Evolutionary conservation across 768 basidiomycete species (phyloP), one percentile per base, ranked within the genome.

Genomic region (Tricholoma bakamatsutake): DNA sequence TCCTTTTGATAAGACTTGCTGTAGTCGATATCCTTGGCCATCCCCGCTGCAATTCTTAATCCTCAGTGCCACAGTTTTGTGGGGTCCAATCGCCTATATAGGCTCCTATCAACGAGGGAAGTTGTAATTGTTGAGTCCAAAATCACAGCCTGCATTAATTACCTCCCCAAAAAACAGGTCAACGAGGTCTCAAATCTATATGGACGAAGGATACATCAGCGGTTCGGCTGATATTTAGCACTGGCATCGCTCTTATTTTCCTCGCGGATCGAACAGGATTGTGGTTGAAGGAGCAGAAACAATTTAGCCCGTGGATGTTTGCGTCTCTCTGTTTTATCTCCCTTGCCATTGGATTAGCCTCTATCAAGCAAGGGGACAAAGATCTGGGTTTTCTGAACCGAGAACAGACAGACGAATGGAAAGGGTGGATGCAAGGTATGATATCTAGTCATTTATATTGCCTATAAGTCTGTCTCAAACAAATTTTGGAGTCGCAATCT

Each of bases 361-460:
- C 85, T 1, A 70, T 90, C 59, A 85, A 83, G 65, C 80, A 80
- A 17, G 79, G 78, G 15, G 90, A 91, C 60, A 91, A 87, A 63
- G 92, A 97, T 64, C 71, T 88, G 51, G 93, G 93, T 0, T 91
- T 94, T 70, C 73, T 97, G 62, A 95, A 93, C 64, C 80, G 93
- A 55, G 90, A 94, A 50, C 92, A 96, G 69, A 96, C 93, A 1
- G 92, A 97, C 61, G 93, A 97, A 71, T 97, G 93, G 93, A 96
- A 96, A 69, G 93, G 93, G 3, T 97, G 93, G 93, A 97, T 97
- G 93, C 93, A 97, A 76, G 78, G 92, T 92, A 64, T 54, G 87
- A 69, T 5, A 17, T 27, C 28, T 48, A 15, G 15, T 9, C 7
- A n/a, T 30, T 15, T 50, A 43, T 34, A 30, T 50, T 11, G 24